phyloP scores from a whole-genome alignment of 441 rosid genomes.

The Gossypium lobatum region DNA sequence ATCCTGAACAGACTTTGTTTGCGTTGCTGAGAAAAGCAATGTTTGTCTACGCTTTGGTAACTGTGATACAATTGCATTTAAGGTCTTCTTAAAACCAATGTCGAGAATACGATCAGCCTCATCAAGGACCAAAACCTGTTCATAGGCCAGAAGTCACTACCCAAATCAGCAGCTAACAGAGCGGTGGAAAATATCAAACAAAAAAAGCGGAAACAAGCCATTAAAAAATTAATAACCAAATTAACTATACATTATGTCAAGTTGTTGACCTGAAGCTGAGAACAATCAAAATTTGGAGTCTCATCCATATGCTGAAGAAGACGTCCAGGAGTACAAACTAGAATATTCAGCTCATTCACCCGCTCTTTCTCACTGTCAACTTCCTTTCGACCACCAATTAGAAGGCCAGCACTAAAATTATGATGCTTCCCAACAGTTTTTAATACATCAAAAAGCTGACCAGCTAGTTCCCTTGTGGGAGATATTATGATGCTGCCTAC shows the following conservation, averaged over 20 bases:
- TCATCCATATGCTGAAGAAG: conserved; percentile 97
- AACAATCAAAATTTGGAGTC: conserved; percentile 90
- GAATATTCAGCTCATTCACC: conserved; percentile 68
- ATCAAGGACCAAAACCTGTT: conserved; percentile 89
- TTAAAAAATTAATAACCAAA: background rate
- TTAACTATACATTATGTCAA: conserved; percentile 19
- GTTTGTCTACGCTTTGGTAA: conserved; percentile 81
- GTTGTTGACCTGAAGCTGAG: conserved; percentile 88
- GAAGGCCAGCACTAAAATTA: conserved; percentile 75
- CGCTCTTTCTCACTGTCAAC: conserved; percentile 71
- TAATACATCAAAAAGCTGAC: conserved; percentile 73
- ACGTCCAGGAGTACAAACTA: conserved; percentile 94
- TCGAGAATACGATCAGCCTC: conserved; percentile 99
- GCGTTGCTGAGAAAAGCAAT: conserved; percentile 91
- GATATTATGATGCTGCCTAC: conserved; percentile 89
- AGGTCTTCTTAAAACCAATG: conserved; percentile 66
- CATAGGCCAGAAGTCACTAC: conserved; percentile 28
- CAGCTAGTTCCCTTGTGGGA: conserved; percentile 85
- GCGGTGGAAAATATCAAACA: background rate
- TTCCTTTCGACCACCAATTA: conserved; percentile 91
- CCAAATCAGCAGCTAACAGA: conserved; percentile 27
- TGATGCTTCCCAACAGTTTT: conserved; percentile 72
- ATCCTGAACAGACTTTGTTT: conserved; percentile 88
- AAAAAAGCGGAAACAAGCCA: background rate
- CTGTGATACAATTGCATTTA: conserved; percentile 87